Base-by-base conservation (phyloP, 75 land plant species). In the Sequoiadendron giganteum region DNA sequence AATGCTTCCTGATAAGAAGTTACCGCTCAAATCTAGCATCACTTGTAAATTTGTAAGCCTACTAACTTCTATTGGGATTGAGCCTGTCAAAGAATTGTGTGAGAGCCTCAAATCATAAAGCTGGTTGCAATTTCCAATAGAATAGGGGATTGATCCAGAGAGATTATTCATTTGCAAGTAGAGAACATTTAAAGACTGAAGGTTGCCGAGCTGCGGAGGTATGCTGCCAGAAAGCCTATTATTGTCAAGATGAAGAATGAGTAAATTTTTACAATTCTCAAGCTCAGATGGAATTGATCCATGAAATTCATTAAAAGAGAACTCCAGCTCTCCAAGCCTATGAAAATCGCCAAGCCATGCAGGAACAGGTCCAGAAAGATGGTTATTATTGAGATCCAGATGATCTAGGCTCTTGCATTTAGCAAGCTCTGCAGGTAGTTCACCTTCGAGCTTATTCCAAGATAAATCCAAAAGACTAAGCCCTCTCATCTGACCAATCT, bases 401-500 rank as follows among this genome's bases (percentile, higher is more conserved):
- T 96, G 96, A 34, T 87, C 77, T 32, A 96, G 88, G 39, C 91
- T 90, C 87, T 84, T 91, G 92, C 96, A 95, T 32, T 88, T 19
- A 14, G 95, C 78, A 81, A 98, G 92, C 90, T 92, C 90, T 11
- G 70, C 45, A 11, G 97, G 98, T 32, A 97, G 81, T 10, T 86
- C 16, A 34, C 99, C 99, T 54, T 90, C 91, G 84, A 97, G 94
- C 21, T 86, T 88, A 87, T 97, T 97, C 39, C 89, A 83, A 5
- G 96, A 95, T 48, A 97, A 90, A 77, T 95, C 95, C 58, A 97
- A 82, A 25, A 90, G 87, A 14, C 90, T 80, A n/a, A 97, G 90
- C 54, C 84, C 86, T 5, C 25, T 48, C 38, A 95, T 87, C 28
- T 90, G 84, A 10, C 97, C 95, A 42, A 93, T 85, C 42, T 88